Base-by-base conservation (phyloP, 768 basidiomycete species). In the Psilocybe subaeruginosa region DNA sequence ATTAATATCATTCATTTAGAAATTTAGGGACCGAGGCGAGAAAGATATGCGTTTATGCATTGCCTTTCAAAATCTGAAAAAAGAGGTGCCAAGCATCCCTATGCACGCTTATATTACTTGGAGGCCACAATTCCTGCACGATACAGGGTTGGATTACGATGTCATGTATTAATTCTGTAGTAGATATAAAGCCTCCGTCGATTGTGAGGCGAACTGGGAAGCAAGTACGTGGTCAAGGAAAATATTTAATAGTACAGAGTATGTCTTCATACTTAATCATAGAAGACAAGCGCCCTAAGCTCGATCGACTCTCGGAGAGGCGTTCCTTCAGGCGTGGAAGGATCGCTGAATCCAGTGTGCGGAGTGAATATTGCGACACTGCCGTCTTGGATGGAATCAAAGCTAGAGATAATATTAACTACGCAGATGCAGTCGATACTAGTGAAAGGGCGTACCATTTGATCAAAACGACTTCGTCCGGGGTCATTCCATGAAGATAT, bases 261-360 rank as follows among this genome's bases (percentile, higher is more conserved):
- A 31, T 16, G 35, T 37, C 49, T 37, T 11, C 19, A 16, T n/a
- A 9, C 46, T 67, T 62, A 78, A 62, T 86, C 82, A 65, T 88
- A 86, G 67, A 87, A 89, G n/a, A 88, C 85, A 37, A 89, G 77
- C 8, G 85, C 81, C 30, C 86, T 72, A 23, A 89, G 64, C 71
- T 89, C 87, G 52, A 88, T 87, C 0, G 85, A 87, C 69, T 88
- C 80, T 49, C 86, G 73, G 3, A 74, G 69, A 4, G 81, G 82
- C 0, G 83, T 75, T 48, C 75, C 83, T 39, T 74, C 68, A 1
- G 85, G 86, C 3, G 83, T 85, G 0, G 74, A 73, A 1, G 82
- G 80, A 60, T 89, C 86, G 31, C 75, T 60, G 70, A 89, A 89
- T 2, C 78, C 85, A n/a, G 84, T 85, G 66, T 90, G 88, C 3